A percentile compares a stretch with the other conserved stretches of the same genome.
These are phyloP conservation scores for Diversispora epigaea DNA, from an alignment of 192 early-diverging fungal genomes.

Conservation along the genomic window DNA sequence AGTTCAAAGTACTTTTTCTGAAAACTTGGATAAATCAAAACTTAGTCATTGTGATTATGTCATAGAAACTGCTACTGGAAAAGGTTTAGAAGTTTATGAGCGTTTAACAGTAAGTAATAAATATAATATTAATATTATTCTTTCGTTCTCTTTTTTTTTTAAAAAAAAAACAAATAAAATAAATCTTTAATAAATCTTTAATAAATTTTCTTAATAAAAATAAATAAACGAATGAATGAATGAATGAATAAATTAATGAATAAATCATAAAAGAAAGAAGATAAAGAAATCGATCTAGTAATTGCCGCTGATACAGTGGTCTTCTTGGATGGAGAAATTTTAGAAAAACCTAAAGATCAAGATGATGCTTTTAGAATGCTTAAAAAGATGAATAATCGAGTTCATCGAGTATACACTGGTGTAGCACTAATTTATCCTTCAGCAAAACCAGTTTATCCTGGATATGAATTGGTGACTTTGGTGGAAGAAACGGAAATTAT, in stretches of 20 bases:
- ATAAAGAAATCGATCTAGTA: slow-evolving; percentile 55
- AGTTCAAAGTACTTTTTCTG: slow-evolving; percentile 71
- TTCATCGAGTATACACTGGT: slow-evolving; percentile 76
- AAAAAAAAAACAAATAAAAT: not conserved
- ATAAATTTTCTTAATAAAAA: not conserved
- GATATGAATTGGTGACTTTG: slow-evolving; percentile 37
- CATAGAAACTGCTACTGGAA: slow-evolving; percentile 64
- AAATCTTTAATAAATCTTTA: not conserved
- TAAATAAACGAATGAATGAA: no score
- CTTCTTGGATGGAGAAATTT: slow-evolving; percentile 57
- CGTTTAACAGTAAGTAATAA: slow-evolving; percentile 45
- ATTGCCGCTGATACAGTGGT: slow-evolving; percentile 89
- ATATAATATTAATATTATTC: not conserved
- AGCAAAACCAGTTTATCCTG: not conserved
- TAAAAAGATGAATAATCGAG: slow-evolving; percentile 52
- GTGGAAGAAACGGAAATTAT: slow-evolving; percentile 68
- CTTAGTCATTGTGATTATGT: slow-evolving; percentile 69
- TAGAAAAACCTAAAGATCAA: slow-evolving; percentile 75
- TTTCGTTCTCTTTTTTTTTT: no score
- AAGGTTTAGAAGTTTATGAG: slow-evolving; percentile 68
- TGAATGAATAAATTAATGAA: slow-evolving; percentile 4
- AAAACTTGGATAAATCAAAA: slow-evolving; percentile 70
- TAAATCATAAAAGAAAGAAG: slow-evolving; percentile 8
- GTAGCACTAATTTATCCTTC: slow-evolving; percentile 56
- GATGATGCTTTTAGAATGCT: slow-evolving; percentile 67